A percentile compares a stretch with the other conserved stretches of the same genome.
phyloP scores from a whole-genome alignment of 805 yeast species.

The Tetrapisispora nanseiensis region DNA sequence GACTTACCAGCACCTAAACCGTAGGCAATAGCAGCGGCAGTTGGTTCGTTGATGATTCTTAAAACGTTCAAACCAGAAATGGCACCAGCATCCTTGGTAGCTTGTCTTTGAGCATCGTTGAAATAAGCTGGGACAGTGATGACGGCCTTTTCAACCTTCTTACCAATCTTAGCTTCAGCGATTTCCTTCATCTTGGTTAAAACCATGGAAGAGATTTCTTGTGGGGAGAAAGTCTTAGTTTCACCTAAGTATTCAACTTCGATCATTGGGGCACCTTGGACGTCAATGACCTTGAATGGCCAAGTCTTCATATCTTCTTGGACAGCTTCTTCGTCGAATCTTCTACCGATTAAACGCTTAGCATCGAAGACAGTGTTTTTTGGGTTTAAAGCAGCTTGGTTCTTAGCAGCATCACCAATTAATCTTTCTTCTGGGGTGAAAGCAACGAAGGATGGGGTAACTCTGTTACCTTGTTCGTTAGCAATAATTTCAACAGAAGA shows the following conservation, averaged over 20 bases:
- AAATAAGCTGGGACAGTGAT: conserved; percentile 49
- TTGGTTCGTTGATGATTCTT: conserved; percentile 1
- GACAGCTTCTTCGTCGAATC: conserved; percentile 65
- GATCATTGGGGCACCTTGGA: conserved; percentile 56
- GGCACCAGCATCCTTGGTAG: conserved; percentile 2
- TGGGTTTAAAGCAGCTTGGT: conserved; percentile 75
- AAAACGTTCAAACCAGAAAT: conserved; percentile 1
- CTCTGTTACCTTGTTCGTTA: conserved; percentile 81
- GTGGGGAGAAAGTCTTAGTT: conserved; percentile 61
- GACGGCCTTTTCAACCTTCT: conserved; percentile 64
- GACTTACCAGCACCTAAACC: conserved; percentile 1
- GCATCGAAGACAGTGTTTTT: conserved; percentile 73
- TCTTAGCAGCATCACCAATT: conserved; percentile 77
- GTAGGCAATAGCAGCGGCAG: conserved; percentile 3
- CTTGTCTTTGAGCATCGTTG: conserved; percentile 3
- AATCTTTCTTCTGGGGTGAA: conserved; percentile 71
- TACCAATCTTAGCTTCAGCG: conserved; percentile 69
- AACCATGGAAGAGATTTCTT: conserved; percentile 68
- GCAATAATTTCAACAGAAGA: conserved; percentile 71
- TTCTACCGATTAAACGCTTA: conserved; percentile 73
- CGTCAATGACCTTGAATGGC: conserved; percentile 68
- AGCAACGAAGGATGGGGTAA: conserved; percentile 74
- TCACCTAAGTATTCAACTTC: conserved; percentile 64
- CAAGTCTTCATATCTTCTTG: conserved; percentile 87
- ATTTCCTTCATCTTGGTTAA: conserved; percentile 75